Percentiles rank a stretch among this genome's conserved stretches.
Evolutionary conservation across 257 asterid species (phyloP).

Genomic region (Ajuga chamaepitys): DNA sequence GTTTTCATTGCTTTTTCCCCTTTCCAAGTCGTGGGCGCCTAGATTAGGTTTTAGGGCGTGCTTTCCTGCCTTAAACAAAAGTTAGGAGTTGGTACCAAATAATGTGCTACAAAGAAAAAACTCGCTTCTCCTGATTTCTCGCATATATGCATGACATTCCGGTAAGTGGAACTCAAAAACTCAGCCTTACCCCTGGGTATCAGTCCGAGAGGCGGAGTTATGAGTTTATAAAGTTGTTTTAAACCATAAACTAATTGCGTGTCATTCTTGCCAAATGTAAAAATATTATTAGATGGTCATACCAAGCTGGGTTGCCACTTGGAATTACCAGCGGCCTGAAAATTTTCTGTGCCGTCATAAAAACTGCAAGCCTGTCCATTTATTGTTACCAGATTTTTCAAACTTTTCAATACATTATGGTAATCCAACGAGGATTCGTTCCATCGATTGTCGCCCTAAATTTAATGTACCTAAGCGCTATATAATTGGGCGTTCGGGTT

Average conservation of each 20-base stretch:
- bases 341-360: background rate
- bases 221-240: background rate
- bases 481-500: conserved; percentile 12
- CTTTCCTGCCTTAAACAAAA: no score
- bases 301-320: conserved; percentile 14
- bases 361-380: conserved; percentile 7
- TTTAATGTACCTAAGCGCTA: conserved; percentile 20
- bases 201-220: no score
- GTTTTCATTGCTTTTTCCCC: no score
- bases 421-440: conserved; percentile 24
- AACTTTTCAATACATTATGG: conserved; percentile 17
- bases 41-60: no score
- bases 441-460: background rate
- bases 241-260: background rate
- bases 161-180: no score
- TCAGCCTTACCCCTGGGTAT: no score
- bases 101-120: no score
- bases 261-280: conserved; percentile 12
- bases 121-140: no score
- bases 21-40: no score
- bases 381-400: conserved; percentile 23
- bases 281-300: background rate
- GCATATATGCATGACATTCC: no score
- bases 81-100: no score
- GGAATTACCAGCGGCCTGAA: conserved; percentile 6